A percentile compares a stretch with the other conserved stretches of the same genome.
Evolutionary conservation across 1,284 basidiomycete genomes (phyloP).

Genomic region (Heterobasidion irregulare): DNA sequence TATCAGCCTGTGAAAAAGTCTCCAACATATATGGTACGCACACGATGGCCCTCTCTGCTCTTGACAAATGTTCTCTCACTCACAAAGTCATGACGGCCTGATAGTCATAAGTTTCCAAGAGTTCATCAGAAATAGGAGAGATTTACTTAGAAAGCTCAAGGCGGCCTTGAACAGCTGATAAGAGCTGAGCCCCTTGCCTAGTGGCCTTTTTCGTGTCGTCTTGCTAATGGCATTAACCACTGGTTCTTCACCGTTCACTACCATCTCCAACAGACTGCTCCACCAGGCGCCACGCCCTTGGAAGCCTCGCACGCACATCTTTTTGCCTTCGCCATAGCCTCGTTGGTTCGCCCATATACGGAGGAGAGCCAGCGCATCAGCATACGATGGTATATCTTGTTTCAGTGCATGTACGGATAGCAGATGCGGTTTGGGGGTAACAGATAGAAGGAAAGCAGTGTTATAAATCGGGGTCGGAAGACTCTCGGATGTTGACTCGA

Average conservation of each 20-base stretch:
- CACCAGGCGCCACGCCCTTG: constrained; percentile 66
- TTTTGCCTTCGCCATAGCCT: constrained; percentile 53
- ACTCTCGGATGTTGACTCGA: constrained; percentile 12
- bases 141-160: constrained; percentile 66
- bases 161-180: constrained; percentile 84
- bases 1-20: not conserved
- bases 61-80: constrained; percentile 9
- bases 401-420: constrained; percentile 63
- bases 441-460: constrained; percentile 59
- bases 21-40: not conserved
- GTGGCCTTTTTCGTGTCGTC: constrained; percentile 27
- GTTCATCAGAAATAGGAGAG: no score
- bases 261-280: constrained; percentile 58
- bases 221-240: constrained; percentile 11
- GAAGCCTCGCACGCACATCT: constrained; percentile 57
- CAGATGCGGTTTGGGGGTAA: constrained; percentile 60
- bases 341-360: constrained; percentile 89
- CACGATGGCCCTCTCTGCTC: constrained; percentile 6
- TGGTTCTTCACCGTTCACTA: constrained; percentile 65
- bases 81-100: constrained; percentile 10
- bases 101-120: not conserved
- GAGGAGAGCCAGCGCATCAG: constrained; percentile 73
- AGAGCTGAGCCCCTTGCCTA: constrained; percentile 72
- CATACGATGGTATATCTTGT: constrained; percentile 56
- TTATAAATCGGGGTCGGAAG: constrained; percentile 76